Conservation (phyloP, 768 basidiomycete genomes). For the Asterophora parasitica region DNA sequence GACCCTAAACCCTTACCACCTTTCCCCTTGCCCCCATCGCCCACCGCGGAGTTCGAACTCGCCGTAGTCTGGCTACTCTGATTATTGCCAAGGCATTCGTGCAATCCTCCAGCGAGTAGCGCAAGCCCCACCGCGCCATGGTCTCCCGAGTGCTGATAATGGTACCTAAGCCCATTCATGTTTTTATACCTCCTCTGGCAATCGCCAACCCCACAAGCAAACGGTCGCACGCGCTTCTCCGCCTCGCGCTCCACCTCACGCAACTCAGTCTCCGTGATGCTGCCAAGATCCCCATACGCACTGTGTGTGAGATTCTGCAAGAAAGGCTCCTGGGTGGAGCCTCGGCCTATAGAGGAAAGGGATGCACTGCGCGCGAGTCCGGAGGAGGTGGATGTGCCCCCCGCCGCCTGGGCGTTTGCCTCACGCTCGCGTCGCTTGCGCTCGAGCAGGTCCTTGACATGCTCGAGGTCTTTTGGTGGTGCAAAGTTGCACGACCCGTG, state of each 20-base stretch:
- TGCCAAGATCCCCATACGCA: slow-evolving; percentile 34
- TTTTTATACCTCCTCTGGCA: slow-evolving; percentile 93
- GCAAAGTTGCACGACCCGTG: slow-evolving; percentile 93
- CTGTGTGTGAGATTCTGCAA: slow-evolving; percentile 14
- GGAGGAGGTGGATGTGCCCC: neutral
- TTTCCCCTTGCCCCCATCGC: slow-evolving; percentile 11
- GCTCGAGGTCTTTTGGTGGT: slow-evolving; percentile 79
- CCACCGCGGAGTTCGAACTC: no score
- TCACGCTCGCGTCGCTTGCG: slow-evolving; percentile 41
- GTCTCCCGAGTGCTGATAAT: slow-evolving; percentile 95
- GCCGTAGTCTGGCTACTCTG: neutral
- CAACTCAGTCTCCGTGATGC: slow-evolving; percentile 58
- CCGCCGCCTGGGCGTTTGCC: slow-evolving; percentile 8
- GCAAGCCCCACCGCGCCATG: slow-evolving; percentile 89
- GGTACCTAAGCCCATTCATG: slow-evolving; percentile 95
- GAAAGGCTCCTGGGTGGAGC: slow-evolving; percentile 1
- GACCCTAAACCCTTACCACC: slow-evolving; percentile 6
- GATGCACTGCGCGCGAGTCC: slow-evolving; percentile 12
- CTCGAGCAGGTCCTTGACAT: slow-evolving; percentile 69
- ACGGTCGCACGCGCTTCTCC: slow-evolving; percentile 76
- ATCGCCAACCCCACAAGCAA: slow-evolving; percentile 85
- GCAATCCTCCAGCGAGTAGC: slow-evolving; percentile 73
- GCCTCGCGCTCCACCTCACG: slow-evolving; percentile 79
- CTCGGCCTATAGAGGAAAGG: slow-evolving; percentile 1
- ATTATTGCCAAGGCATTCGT: slow-evolving; percentile 30